These are phyloP conservation scores for Linum lewisii DNA, from an alignment of 345 rosid genomes.

Conservation along the genomic window DNA sequence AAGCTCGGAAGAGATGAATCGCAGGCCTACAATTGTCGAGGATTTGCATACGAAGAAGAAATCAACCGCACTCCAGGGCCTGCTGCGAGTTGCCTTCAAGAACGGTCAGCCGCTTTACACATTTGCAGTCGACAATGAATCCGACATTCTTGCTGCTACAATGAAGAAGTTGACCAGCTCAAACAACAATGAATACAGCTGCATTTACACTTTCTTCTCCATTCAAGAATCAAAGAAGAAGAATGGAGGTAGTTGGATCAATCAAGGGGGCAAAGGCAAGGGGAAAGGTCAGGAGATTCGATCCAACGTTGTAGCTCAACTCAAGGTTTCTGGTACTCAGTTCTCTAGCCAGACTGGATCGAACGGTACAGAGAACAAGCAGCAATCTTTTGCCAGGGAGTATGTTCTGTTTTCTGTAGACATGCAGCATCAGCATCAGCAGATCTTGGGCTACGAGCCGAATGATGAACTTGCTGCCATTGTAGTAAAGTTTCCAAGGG, in stretches of 20 bases:
- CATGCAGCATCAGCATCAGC: slow-evolving; percentile 27
- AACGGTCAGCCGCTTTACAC: slow-evolving; percentile 78
- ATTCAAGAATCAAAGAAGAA: slow-evolving; percentile 67
- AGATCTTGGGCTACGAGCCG: slow-evolving; percentile 38
- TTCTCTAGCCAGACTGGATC: no score
- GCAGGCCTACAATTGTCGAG: slow-evolving; percentile 23
- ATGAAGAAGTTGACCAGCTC: slow-evolving; percentile 27
- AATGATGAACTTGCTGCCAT: slow-evolving; percentile 83
- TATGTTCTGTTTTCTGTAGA: slow-evolving; percentile 55
- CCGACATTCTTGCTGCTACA: slow-evolving; percentile 72
- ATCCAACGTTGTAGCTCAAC: slow-evolving; percentile 59
- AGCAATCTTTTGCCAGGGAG: slow-evolving; percentile 57
- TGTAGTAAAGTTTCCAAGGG: slow-evolving; percentile 36
- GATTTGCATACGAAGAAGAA: slow-evolving; percentile 32
- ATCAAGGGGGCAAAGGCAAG: slow-evolving; percentile 54
- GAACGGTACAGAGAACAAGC: no score
- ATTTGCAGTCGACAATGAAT: slow-evolving; percentile 72
- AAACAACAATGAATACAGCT: slow-evolving; percentile 38
- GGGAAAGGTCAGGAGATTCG: slow-evolving; percentile 50
- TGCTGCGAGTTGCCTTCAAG: slow-evolving; percentile 67
- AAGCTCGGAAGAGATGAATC: slow-evolving; percentile 28
- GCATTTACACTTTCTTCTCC: slow-evolving; percentile 65
- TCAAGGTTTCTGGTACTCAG: slow-evolving; percentile 59
- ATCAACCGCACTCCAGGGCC: slow-evolving; percentile 55
- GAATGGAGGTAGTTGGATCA: slow-evolving; percentile 69